These are phyloP conservation scores for Solanum peruvianum DNA, from an alignment of 257 asterid species.

Conservation along the genomic window DNA sequence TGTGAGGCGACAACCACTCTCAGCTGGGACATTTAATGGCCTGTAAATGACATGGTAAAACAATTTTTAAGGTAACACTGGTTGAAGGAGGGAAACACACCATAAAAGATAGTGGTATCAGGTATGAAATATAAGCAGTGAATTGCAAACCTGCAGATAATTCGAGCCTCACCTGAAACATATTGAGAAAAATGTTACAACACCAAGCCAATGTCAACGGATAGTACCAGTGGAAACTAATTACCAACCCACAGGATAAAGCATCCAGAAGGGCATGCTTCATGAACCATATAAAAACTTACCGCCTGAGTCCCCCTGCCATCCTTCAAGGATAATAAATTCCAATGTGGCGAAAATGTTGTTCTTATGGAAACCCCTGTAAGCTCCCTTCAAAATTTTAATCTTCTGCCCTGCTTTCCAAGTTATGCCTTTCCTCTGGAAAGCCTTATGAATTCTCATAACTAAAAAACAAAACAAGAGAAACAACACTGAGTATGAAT, in stretches of 20 bases:
- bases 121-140: background rate
- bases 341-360: conserved; percentile 54
- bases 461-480: conserved; percentile 22
- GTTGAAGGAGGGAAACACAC: background rate
- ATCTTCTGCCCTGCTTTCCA: conserved; percentile 66
- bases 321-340: conserved; percentile 53
- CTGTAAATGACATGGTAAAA: conserved; percentile 13
- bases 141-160: conserved; percentile 60
- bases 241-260: background rate
- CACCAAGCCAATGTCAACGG: background rate
- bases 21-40: conserved; percentile 41
- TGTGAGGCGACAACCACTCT: conserved; percentile 34
- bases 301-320: conserved; percentile 53
- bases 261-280: background rate
- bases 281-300: conserved; percentile 11
- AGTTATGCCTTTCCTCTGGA: conserved; percentile 32
- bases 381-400: conserved; percentile 67
- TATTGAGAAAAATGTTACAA: background rate
- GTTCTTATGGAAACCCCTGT: conserved; percentile 27
- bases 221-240: background rate
- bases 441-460: conserved; percentile 40
- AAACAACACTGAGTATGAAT: background rate
- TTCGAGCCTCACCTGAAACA: conserved; percentile 48
- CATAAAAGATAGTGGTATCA: background rate
- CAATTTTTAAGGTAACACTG: background rate